These are phyloP conservation scores for Candolleomyces eurysporus DNA, from an alignment of 768 basidiomycete species.

Conservation along the genomic window DNA sequence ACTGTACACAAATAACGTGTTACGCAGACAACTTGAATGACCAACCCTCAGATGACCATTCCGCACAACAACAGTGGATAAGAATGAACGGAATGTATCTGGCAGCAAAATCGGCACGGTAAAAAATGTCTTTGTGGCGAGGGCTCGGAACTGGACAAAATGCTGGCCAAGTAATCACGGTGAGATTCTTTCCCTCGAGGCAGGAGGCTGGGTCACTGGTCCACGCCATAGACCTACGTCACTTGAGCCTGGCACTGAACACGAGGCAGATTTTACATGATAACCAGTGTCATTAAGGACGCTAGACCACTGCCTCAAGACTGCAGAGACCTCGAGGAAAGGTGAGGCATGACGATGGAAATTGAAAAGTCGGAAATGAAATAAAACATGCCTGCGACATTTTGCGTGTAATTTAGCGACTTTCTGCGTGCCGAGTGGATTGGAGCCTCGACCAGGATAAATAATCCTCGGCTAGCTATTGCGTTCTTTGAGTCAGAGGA, in stretches of 20 bases:
- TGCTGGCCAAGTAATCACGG: conserved; percentile 2
- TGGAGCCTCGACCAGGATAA: neutral
- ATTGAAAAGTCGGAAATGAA: conserved; percentile 5
- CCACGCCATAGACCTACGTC: conserved; percentile 21
- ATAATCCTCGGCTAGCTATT: neutral
- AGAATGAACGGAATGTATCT: conserved; percentile 3
- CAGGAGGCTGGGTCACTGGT: conserved; percentile 18
- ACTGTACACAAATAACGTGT: too few relatives aligned
- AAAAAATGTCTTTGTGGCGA: neutral
- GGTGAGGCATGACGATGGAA: neutral
- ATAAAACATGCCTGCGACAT: neutral
- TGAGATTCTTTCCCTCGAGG: conserved; percentile 21
- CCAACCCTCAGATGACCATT: neutral
- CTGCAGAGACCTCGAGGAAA: neutral
- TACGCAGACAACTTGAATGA: too few relatives aligned
- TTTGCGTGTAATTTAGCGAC: neutral
- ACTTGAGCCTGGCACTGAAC: neutral
- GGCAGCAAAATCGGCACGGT: neutral
- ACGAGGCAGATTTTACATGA: conserved; percentile 1
- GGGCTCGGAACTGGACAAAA: neutral
- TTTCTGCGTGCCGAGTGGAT: neutral
- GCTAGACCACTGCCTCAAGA: neutral
- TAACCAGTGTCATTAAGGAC: neutral
- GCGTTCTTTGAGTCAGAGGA: neutral
- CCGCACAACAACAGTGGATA: neutral